These are phyloP conservation scores for Vanrija humicola DNA, from an alignment of 1,284 basidiomycete genomes.

Conservation along the genomic window DNA sequence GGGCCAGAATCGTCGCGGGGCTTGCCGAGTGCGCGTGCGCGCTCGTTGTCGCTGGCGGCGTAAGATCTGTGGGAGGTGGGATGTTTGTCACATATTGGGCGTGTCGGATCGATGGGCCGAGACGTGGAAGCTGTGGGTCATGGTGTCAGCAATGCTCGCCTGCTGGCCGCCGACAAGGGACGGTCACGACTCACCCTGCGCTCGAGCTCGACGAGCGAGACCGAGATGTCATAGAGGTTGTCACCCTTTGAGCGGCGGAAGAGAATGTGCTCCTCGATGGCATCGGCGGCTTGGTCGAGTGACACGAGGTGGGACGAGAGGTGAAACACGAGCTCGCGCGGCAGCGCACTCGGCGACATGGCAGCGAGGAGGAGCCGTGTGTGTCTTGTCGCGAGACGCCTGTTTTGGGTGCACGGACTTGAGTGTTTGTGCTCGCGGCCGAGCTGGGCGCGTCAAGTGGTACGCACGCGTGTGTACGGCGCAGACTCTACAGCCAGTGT, in stretches of 20 bases:
- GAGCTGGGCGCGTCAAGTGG: background rate
- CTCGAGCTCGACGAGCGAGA: conserved; percentile 37
- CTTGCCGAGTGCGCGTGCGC: conserved; percentile 38
- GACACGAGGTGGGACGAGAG: conserved; percentile 7
- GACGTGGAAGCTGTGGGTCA: conserved; percentile 22
- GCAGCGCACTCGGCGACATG: conserved; percentile 7
- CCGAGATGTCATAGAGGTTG: conserved; percentile 39
- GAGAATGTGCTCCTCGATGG: conserved; percentile 44
- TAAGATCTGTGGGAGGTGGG: conserved; percentile 42
- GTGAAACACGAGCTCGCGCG: conserved; percentile 6
- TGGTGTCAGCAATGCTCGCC: too few species aligned
- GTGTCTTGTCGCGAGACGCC: background rate
- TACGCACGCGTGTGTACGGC: background rate
- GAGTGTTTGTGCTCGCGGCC: background rate
- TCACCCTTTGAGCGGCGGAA: conserved; percentile 39
- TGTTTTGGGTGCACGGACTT: background rate
- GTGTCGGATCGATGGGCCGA: conserved; percentile 34
- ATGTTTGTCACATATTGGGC: conserved; percentile 44
- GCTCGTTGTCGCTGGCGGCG: conserved; percentile 29
- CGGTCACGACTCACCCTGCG: conserved; percentile 24
- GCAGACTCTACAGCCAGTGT: too few species aligned
- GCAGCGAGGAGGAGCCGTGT: background rate
- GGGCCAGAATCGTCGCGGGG: conserved; percentile 31
- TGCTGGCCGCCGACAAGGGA: background rate
- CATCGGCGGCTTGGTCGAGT: conserved; percentile 22